Evolutionary conservation across 2,329 filamentous ascomycete species (phyloP), one percentile per base, ranked within the genome.

Genomic region (Colletotrichum truncatum): DNA sequence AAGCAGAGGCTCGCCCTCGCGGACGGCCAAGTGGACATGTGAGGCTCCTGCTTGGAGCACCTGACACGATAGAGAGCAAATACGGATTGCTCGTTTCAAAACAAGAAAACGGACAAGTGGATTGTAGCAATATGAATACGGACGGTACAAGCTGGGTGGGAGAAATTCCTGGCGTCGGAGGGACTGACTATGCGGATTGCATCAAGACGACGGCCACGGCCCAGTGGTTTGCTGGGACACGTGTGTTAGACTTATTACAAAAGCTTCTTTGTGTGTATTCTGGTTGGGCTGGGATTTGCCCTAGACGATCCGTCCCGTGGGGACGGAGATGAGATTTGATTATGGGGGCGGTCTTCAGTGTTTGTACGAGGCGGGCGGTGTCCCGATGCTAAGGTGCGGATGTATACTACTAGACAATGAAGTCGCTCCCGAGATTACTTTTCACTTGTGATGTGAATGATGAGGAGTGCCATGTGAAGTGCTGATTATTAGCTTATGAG

Each of bases 1-100:
- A 91, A 91, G 76, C 89, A 91, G 74, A 81, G 89, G 62, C 82
- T 91, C 57, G 88, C 89, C 18, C 89, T 91, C 75, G 89, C 89
- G 3, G 89, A 91, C 70, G 89, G 89, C 54, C 78, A 84, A 70
- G 77, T 83, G 26, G 51, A 54, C 36, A 54, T 54, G 51, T 66
- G 48, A 58, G 25, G 25, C 45, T 14, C 26, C 49, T 25, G 12
- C 16, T n/a, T 8, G 28, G 32, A 41, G 46, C 48, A n/a, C 34
- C n/a, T 54, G 32, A 49, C 14, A 61, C 41, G 26, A 54, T 28
- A 45, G 38, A 46, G 7, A 10, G n/a, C n/a, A n/a, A 48, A 48
- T 25, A 46, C 26, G 38, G 49, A 43, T 10, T n/a, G 45, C 23
- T 45, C 34, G 43, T 59, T 28, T 23, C n/a, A 46, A 32, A 28